phyloP scores from a whole-genome alignment of 2,329 filamentous ascomycete genomes.

The Claviceps monticola region DNA sequence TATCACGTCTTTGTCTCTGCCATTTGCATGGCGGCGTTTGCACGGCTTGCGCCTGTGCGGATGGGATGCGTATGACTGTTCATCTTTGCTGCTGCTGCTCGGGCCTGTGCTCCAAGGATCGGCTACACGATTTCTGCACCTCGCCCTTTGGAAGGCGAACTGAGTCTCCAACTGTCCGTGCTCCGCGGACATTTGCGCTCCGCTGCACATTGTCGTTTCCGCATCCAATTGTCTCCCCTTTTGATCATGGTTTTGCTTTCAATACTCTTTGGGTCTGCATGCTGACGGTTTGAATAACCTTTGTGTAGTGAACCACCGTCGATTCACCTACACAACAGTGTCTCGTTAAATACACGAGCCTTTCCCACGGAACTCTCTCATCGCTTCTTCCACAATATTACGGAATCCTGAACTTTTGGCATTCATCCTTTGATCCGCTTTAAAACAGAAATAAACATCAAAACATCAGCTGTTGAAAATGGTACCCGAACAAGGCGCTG shows the following conservation, averaged over 20 bases:
- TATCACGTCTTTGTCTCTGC: not conserved
- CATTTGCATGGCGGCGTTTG: not conserved
- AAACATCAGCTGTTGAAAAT: constrained; percentile 10
- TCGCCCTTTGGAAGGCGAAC: constrained; percentile 9
- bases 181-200: constrained; percentile 10
- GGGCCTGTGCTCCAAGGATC: not conserved
- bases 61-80: not conserved
- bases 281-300: not conserved
- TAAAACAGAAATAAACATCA: not conserved
- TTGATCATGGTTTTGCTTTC: not conserved
- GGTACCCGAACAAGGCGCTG: constrained; percentile 34
- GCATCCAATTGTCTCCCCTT: not conserved
- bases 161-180: constrained; percentile 15
- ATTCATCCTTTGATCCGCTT: not conserved
- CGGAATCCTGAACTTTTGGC: not conserved
- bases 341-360: not conserved
- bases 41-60: not conserved
- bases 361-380: no score
- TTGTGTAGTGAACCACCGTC: not conserved
- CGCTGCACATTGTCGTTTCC: constrained; percentile 6
- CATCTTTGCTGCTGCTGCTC: not conserved
- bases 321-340: not conserved
- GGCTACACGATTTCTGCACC: constrained; percentile 4
- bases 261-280: not conserved
- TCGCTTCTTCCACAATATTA: not conserved